Percentiles rank a stretch among this genome's conserved stretches.
phyloP scores from a whole-genome alignment of 2,329 filamentous ascomycete species.

The Pestalotiopsis sp. region DNA sequence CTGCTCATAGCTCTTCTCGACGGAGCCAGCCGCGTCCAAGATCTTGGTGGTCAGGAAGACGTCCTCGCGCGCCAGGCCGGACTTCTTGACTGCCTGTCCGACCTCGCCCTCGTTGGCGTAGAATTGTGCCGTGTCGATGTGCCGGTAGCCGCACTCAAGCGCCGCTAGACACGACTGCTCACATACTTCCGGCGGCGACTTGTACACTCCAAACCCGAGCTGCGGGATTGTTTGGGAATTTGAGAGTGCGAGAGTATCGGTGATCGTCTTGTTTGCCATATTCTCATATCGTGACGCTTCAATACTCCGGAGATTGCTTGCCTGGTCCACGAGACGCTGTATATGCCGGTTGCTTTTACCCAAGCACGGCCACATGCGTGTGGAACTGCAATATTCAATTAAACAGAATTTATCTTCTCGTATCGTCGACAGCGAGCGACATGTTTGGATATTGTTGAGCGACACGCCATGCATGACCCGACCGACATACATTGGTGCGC shows the following conservation, averaged over 20 bases:
- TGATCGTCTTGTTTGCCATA: constrained; percentile 29
- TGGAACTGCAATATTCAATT: background rate
- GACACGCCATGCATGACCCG: background rate
- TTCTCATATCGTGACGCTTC: background rate
- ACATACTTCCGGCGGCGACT: constrained; percentile 57
- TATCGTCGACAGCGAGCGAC: background rate
- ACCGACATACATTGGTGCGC: background rate
- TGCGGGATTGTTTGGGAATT: constrained; percentile 60
- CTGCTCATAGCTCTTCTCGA: constrained; percentile 62
- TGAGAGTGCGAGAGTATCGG: constrained; percentile 51
- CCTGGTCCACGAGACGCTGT: background rate
- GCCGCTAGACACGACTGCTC: constrained; percentile 61
- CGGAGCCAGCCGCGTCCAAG: constrained; percentile 52
- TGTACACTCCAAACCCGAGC: constrained; percentile 75
- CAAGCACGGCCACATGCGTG: background rate
- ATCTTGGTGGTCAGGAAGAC: constrained; percentile 77
- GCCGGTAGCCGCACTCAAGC: constrained; percentile 60
- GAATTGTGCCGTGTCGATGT: constrained; percentile 64
- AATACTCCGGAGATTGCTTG: background rate
- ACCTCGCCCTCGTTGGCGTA: constrained; percentile 73
- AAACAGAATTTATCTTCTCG: background rate
- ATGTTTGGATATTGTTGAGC: background rate
- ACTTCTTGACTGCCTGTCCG: constrained; percentile 62
- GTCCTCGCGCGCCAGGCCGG: constrained; percentile 57
- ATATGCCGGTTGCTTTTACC: background rate